Base-by-base conservation (phyloP, 371 early-diverging fungal species). In the Apophysomyces variabilis region DNA sequence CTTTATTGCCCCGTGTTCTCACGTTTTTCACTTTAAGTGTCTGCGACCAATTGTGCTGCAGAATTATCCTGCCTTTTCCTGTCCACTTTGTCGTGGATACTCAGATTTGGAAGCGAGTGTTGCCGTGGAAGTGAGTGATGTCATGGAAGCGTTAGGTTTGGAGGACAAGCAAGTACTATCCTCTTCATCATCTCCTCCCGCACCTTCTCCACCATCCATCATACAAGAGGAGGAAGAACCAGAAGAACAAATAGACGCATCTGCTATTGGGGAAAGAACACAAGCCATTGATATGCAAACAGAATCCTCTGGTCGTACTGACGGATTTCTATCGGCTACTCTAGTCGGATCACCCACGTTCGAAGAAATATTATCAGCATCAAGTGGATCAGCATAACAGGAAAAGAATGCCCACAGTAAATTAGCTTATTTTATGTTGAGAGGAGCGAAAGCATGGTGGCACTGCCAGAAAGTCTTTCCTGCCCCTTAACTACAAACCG, bases 1-100 rank as follows among this genome's bases (percentile, higher is more conserved):
- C 60, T 98, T 98, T 72, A 86, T 97, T 39, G 92, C 98, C 3
- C 97, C 98, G 1, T 98, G 98, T 74, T 96, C 95, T n/a, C 98
- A 98, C 70, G 92, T 94, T 64, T 98, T 93, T 80, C 98, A 98
- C 74, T 98, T 92, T 83, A 92, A 95, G 76, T 98, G 98, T 77
- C 88, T 96, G 60, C 85, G 89, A 43, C 89, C 92, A 4, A 60
- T 82, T n/a, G 70, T 96, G 38, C 47, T 64, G n/a, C 80, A 83
- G 64, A 79, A 85, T 50, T 85, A 85, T 60, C 87, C 94, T 13
- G 93, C 93, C 57, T 96, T 98, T 74, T 89, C 89, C 45, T 98
- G 98, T 75, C 97, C 98, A 11, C 83, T 98, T 37, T 98, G 98
- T 73, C 89, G 98, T 47, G 94, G 95, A 26, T 96, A 93, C 63